A percentile compares a stretch with the other conserved stretches of the same genome.
Conservation (phyloP, 495 filamentous ascomycete species). For the Staphylotrichum tortipilum region DNA sequence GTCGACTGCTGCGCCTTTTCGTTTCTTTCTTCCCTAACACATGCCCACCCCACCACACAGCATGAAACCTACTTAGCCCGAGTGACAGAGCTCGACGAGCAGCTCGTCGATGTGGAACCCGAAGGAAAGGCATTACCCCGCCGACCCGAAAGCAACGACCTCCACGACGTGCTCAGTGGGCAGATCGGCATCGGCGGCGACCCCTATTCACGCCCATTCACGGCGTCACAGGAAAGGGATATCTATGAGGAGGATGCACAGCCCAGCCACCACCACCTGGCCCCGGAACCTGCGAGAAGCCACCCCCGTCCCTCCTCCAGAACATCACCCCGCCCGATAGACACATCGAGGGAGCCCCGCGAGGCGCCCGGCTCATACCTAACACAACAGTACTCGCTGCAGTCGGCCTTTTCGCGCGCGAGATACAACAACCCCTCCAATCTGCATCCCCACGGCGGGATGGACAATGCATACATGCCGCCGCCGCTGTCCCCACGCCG, state of each 20-base stretch:
- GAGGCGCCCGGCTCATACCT: constrained; percentile 15
- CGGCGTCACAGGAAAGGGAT: background rate
- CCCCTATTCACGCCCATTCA: constrained; percentile 28
- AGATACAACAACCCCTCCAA: constrained; percentile 33
- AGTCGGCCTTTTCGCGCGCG: constrained; percentile 41
- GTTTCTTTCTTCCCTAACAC: no score
- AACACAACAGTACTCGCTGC: constrained; percentile 28
- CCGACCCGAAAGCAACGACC: constrained; percentile 57
- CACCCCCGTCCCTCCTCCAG: constrained; percentile 2
- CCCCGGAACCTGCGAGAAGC: constrained; percentile 18
- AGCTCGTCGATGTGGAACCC: constrained; percentile 50
- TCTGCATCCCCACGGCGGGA: constrained; percentile 28
- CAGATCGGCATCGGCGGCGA: constrained; percentile 37
- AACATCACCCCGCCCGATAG: constrained; percentile 13
- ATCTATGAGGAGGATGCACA: constrained; percentile 6
- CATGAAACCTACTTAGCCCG: constrained; percentile 81
- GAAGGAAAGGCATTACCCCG: constrained; percentile 68
- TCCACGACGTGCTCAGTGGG: constrained; percentile 36
- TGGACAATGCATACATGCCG: constrained; percentile 50
- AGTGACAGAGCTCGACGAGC: constrained; percentile 70
- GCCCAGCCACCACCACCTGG: constrained; percentile 23
- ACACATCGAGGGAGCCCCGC: constrained; percentile 12
- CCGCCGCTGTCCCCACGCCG: constrained; percentile 56
- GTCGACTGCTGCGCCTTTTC: no score
- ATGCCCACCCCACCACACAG: constrained; percentile 33